phyloP scores from a whole-genome alignment of 495 filamentous ascomycete species.

The Darksidea phi region DNA sequence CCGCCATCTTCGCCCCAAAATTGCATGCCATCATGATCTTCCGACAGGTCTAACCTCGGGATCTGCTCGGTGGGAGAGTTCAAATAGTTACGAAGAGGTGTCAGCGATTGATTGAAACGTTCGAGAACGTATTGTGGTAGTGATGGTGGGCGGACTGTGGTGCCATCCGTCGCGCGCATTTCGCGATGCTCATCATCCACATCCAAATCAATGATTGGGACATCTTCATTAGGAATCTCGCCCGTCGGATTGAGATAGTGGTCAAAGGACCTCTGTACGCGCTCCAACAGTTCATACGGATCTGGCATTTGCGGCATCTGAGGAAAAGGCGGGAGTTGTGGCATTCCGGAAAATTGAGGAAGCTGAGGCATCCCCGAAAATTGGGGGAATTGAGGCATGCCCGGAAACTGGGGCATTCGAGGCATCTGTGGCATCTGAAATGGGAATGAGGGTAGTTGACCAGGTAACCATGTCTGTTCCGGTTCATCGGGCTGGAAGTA shows the following conservation, averaged over 20 bases:
- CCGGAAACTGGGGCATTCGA: slow-evolving; percentile 29
- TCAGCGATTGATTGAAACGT: slow-evolving; percentile 17
- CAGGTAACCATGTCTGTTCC: slow-evolving; percentile 26
- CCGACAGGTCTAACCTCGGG: slow-evolving; percentile 22
- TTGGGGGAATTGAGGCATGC: slow-evolving; percentile 30
- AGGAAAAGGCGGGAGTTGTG: slow-evolving; percentile 36
- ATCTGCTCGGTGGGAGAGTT: slow-evolving; percentile 20
- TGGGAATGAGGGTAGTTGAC: slow-evolving; percentile 27
- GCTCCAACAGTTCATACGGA: slow-evolving; percentile 42
- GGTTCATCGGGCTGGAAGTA: slow-evolving; percentile 33
- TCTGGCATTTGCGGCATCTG: slow-evolving; percentile 32
- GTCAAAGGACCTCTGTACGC: slow-evolving; percentile 32
- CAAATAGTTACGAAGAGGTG: slow-evolving; percentile 24
- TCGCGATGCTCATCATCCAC: slow-evolving; percentile 25
- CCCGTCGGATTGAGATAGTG: slow-evolving; percentile 32
- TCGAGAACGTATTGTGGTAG: slow-evolving; percentile 32
- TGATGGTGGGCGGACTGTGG: slow-evolving; percentile 17
- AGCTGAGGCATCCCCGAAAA: slow-evolving; percentile 26
- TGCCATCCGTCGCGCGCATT: slow-evolving; percentile 18
- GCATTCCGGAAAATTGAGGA: slow-evolving; percentile 28
- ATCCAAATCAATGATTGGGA: slow-evolving; percentile 23
- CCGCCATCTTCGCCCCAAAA: slow-evolving; percentile 38
- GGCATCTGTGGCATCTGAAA: slow-evolving; percentile 33
- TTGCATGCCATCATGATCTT: slow-evolving; percentile 22
- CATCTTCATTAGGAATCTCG: slow-evolving; percentile 11